Evolutionary conservation across 2,329 filamentous ascomycete species (phyloP).

Genomic region (Xylaria polymorpha): DNA sequence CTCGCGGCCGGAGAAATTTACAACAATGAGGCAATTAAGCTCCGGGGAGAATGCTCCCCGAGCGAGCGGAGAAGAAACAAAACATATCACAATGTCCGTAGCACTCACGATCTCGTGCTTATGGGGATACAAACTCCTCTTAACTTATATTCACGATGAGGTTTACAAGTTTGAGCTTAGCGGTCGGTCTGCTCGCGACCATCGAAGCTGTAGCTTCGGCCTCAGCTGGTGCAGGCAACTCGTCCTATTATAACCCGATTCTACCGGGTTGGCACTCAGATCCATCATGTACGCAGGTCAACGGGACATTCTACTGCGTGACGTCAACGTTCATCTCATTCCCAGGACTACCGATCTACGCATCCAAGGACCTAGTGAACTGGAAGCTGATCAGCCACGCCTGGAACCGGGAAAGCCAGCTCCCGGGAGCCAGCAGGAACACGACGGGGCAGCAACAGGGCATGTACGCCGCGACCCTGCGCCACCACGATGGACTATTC

Average conservation of each 20-base stretch:
- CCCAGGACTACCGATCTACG: constrained; percentile 64
- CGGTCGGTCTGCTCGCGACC: constrained; percentile 18
- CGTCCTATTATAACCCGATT: constrained; percentile 56
- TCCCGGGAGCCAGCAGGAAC: constrained; percentile 52
- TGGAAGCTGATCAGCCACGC: constrained; percentile 60
- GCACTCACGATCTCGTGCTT: background rate
- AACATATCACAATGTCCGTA: constrained; percentile 1
- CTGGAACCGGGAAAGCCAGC: constrained; percentile 55
- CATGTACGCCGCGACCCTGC: constrained; percentile 52
- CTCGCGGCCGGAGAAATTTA: constrained; percentile 26
- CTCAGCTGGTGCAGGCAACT: constrained; percentile 30
- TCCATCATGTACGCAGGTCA: constrained; percentile 54
- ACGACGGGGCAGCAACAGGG: constrained; percentile 49
- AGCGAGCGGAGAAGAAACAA: constrained; percentile 15
- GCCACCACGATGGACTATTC: constrained; percentile 48
- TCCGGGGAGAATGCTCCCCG: background rate
- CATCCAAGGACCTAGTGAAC: constrained; percentile 61
- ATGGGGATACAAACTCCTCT: background rate
- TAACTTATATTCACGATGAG: constrained; percentile 33
- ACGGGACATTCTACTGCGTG: constrained; percentile 63
- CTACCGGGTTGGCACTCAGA: constrained; percentile 63
- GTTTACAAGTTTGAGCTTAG: constrained; percentile 7
- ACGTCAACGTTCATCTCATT: constrained; percentile 65
- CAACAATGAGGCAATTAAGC: background rate
- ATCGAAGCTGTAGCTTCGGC: constrained; percentile 12